Base-by-base conservation (phyloP, 257 asterid genomes). In the Jaltomata sinuosa region DNA sequence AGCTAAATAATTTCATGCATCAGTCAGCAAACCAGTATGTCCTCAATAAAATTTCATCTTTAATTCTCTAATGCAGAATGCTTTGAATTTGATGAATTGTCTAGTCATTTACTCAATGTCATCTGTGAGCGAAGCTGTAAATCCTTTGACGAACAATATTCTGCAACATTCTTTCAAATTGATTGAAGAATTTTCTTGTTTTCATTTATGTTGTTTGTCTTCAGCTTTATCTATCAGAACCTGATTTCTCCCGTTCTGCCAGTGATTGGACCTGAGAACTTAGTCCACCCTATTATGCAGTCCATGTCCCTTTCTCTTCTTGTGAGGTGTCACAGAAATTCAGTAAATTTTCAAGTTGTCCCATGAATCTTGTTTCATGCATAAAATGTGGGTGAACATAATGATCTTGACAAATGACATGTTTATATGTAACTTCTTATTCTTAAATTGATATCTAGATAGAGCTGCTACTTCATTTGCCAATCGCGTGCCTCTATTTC, bases 1-100 rank as follows among this genome's bases (percentile, higher is more conserved):
- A 95, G 86, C 91, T 95, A 50, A 86, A 91, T 67, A 89, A 87
- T 47, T 95, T 94, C 85, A 81, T 92, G 55, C 88, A 89, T 45
- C 92, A 88, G 89, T 87, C 98, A 25, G 89, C 94, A 69, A 85
- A 88, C 8, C 84, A 93, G 99, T 95, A 93, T 12, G 97, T 88
- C 82, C 72, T 85, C 79, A 21, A 74, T 12, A 27, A n/a, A n/a
- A 52, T 2, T 45, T 55, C 36, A 31, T 84, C 42, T 11, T 29
- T 52, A 14, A 45, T 55, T 69, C 53, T 81, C 40, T 29, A 22
- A 38, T 29, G 40, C 77, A 34, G 53, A 81, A 59, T 55, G 76
- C 25, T 40, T 76, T 71, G 79, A 6, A 21, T 18, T 6, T 54
- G 21, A 54, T 6, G 9, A 54, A 54, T 54, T 54, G 27, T 54